Evolutionary conservation across 1,284 basidiomycete species (phyloP).

Genomic region (Fistulina hepatica): DNA sequence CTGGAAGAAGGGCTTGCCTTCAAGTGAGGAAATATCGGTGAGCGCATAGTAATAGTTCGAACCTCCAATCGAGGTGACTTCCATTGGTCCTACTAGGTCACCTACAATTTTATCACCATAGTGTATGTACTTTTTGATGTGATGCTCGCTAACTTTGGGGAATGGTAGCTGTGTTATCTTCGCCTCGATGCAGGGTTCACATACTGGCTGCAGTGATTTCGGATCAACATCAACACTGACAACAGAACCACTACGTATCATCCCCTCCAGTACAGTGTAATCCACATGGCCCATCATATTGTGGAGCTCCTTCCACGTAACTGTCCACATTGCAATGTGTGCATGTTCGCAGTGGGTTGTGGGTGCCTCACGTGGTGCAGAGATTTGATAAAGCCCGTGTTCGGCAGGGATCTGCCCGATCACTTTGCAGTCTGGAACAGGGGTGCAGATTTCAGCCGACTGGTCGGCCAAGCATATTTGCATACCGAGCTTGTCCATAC

Average conservation of each 20-base stretch:
- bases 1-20: conserved; percentile 11
- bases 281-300: conserved; percentile 4
- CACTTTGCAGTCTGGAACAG: no score
- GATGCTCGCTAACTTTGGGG: conserved; percentile 1
- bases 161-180: background rate
- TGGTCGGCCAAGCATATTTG: no score
- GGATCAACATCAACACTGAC: conserved; percentile 3
- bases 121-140: background rate
- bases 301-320: conserved; percentile 7
- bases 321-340: no score
- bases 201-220: conserved; percentile 1
- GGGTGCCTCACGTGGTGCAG: no score
- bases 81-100: conserved; percentile 3
- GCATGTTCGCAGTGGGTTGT: no score
- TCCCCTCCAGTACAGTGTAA: conserved; percentile 2
- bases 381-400: no score
- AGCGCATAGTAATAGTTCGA: conserved; percentile 2
- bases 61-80: conserved; percentile 8
- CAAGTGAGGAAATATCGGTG: conserved; percentile 8
- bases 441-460: no score
- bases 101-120: conserved; percentile 5
- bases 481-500: no score
- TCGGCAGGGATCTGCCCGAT: no score
- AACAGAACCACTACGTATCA: conserved; percentile 7
- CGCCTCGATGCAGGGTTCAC: conserved; percentile 1